Conservation (phyloP, 176 grass and related monocot species). For the Neostapfia colusana region DNA sequence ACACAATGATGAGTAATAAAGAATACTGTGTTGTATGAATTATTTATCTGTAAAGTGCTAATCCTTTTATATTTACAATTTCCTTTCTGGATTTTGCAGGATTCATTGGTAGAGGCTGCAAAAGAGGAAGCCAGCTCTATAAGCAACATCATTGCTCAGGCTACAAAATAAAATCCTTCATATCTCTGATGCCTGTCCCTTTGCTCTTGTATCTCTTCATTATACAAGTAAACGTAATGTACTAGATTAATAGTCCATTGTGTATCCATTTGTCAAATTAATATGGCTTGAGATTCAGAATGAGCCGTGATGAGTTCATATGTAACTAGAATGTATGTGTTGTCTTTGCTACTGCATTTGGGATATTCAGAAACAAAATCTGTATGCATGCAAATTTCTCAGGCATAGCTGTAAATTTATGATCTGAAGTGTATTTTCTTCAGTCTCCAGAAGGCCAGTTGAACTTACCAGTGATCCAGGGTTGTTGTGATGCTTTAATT, state of each 20-base stretch:
- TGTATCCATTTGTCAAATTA: slow-evolving; percentile 25
- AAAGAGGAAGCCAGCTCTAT: slow-evolving; percentile 83
- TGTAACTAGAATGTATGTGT: slow-evolving; percentile 32
- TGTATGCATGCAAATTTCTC: not conserved
- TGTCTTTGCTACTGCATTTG: slow-evolving; percentile 2
- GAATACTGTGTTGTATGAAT: slow-evolving; percentile 6
- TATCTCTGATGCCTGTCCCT: not conserved
- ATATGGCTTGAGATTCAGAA: not conserved
- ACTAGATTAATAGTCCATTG: slow-evolving; percentile 32
- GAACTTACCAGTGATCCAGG: not conserved
- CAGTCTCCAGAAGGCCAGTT: not conserved
- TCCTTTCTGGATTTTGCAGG: slow-evolving; percentile 28
- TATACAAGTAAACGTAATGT: slow-evolving; percentile 37
- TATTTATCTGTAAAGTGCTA: not conserved
- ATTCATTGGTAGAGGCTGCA: slow-evolving; percentile 80
- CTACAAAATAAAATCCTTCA: slow-evolving; percentile 54
- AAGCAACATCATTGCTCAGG: slow-evolving; percentile 82
- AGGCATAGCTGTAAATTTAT: slow-evolving; percentile 33
- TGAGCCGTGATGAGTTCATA: slow-evolving; percentile 14
- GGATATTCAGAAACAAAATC: not conserved
- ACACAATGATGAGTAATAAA: not conserved
- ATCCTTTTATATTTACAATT: not conserved
- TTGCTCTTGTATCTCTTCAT: not conserved
- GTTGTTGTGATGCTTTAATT: not conserved
- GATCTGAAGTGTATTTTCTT: not conserved